Base-by-base conservation (phyloP, 768 basidiomycete genomes). In the Gloeophyllum trabeum region DNA sequence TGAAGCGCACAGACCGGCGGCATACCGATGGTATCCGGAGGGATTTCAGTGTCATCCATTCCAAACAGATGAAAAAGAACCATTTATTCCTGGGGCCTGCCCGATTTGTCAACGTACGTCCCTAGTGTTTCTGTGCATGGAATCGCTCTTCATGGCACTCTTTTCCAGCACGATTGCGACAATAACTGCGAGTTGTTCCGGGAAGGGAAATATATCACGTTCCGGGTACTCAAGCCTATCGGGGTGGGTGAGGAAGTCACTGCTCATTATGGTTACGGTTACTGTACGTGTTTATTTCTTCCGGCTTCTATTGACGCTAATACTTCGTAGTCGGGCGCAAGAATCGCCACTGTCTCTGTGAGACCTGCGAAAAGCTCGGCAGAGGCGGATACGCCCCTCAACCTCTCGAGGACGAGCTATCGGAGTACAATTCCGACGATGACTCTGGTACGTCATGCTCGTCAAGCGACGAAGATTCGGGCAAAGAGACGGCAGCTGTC, bases 41-140 rank as follows among this genome's bases (percentile, higher is more conserved):
- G 53, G 88, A 91, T 58, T 91, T 91, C 57, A 89, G 85, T 58
- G 88, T 91, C 54, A 89, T 91, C 41, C 87, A 90, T 60, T 89
- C 86, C 24, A 85, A 82, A 54, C 84, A 86, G 59, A 81, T 87
- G 74, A 90, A 90, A 69, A 87, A 86, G 63, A 91, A 88, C 53
- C 86, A 90, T 64, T 68, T 91, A 54, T 90, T 91, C 66, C 66
- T 91, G 57, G 88, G 88, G 6, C 89, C 88, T 40, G 89, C 88
- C 62, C 81, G 88, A 55, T 91, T 91, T 64, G 88, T 91, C 47
- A 91, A 91, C 57, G 88, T 90, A 61, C 71, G 84, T 63, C 37
- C 28, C 40, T 40, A 21, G 19, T n/a, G n/a, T n/a, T n/a, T n/a
- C n/a, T n/a, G n/a, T n/a, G n/a, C n/a, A n/a, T n/a, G n/a, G n/a